Evolutionary conservation across 2,329 filamentous ascomycete species (phyloP), one percentile per base, ranked within the genome.

Genomic region (Macrophomina tecta): DNA sequence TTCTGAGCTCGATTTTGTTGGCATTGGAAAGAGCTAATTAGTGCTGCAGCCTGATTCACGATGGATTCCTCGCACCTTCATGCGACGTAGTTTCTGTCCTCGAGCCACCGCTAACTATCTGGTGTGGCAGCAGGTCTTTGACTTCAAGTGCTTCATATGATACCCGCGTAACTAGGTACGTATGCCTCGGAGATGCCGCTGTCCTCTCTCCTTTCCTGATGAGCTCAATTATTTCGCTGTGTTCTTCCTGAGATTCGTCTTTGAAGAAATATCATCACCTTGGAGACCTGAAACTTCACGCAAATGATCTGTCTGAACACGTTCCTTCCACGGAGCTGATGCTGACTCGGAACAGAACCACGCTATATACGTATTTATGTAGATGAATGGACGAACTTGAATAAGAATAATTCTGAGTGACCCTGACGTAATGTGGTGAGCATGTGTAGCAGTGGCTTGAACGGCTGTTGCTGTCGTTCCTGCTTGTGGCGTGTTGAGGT

Each of bases 211-310:
- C 30, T 69, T 61, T 71, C 71, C 79, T 88, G 87, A 89, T 88
- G 86, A 89, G 82, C 78, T 82, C 80, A 77, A 80, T 81, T 75
- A 81, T 83, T 83, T 87, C 83, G 85, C 86, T 89, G 85, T 88
- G 85, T 87, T 88, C 84, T 88, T 87, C 80, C 86, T 77, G 85
- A 87, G 84, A 75, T 80, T 72, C 75, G 75, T 80, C 81, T 72
- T 84, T 88, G 86, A 86, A 80, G 85, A 88, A 81, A 85, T 76
- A 76, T 78, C 77, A 84, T 87, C 85, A 88, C 84, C 85, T 88
- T 88, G 86, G 86, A 88, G 86, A 89, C 82, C 86, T 88, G 86
- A 88, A 73, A 69, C 58, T 67, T 49, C 28, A 18, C 55, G 18
- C 38, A 18, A 30, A 18, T 23, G n/a, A 34, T 32, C 55, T 40